Percentiles rank a stretch among this genome's conserved stretches.
phyloP scores from a whole-genome alignment of 768 basidiomycete species.

The Thelephora aurantiotincta region DNA sequence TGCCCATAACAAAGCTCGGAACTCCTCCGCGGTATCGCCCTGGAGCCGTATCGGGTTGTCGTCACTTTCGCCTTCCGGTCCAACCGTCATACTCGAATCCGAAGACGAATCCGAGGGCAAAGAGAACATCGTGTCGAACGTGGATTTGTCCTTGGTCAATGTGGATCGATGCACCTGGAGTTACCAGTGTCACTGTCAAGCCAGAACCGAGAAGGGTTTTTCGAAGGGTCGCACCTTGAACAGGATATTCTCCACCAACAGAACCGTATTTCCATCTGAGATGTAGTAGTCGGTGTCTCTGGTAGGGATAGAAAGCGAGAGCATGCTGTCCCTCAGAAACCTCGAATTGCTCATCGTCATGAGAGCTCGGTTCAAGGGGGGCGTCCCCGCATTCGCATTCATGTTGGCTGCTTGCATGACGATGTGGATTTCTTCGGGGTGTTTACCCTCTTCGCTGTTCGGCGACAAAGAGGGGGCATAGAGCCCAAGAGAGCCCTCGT shows the following conservation, averaged over 20 bases:
- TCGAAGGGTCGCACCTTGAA: slow-evolving; percentile 30
- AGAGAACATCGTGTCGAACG: slow-evolving; percentile 33
- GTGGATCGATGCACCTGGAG: slow-evolving; percentile 26
- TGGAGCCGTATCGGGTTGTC: slow-evolving; percentile 34
- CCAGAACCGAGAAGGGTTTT: not conserved
- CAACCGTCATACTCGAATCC: slow-evolving; percentile 15
- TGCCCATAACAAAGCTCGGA: slow-evolving; percentile 39
- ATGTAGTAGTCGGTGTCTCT: slow-evolving; percentile 22
- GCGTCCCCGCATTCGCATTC: no score
- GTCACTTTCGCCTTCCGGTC: slow-evolving; percentile 33
- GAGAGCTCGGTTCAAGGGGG: slow-evolving; percentile 6
- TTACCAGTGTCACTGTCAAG: slow-evolving; percentile 6
- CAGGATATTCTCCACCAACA: slow-evolving; percentile 28
- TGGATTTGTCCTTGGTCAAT: slow-evolving; percentile 29
- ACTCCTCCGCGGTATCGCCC: slow-evolving; percentile 32
- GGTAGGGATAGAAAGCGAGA: slow-evolving; percentile 17
- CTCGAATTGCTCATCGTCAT: slow-evolving; percentile 17
- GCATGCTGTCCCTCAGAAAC: slow-evolving; percentile 17
- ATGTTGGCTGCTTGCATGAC: no score
- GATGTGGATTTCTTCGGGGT: no score
- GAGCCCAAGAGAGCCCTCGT: no score
- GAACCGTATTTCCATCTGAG: slow-evolving; percentile 24
- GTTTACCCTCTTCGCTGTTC: no score
- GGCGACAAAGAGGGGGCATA: no score
- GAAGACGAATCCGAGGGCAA: slow-evolving; percentile 11